Evolutionary conservation across 176 grass and related monocot genomes (phyloP), one percentile per base, ranked within the genome.

Genomic region (Chrysopogon serrulatus): DNA sequence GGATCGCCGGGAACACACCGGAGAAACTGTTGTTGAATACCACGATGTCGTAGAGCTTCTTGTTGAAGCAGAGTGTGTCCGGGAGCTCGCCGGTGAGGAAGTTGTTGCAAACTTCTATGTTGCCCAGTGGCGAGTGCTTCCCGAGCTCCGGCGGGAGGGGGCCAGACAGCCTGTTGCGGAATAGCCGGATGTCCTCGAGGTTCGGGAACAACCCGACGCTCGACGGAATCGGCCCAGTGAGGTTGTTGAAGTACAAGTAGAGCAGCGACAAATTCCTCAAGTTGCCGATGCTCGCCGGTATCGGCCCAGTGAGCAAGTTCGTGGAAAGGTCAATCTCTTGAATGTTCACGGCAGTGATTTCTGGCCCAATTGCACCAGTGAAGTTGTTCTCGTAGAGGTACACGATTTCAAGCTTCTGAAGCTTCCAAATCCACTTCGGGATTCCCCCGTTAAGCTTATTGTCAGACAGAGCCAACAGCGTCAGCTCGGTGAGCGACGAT

Each of bases 11-110:
- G 27, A 91, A 47, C 60, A 7, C 14, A 8, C 79, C 86, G 0
- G 68, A 57, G 31, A 94, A 76, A 8, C 54, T 83, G 43, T 94
- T 93, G 77, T 88, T 82, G 83, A 76, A 90, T 3, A 88, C 48
- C 2, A 80, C 59, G n/a, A 88, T 19, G 23, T 69, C 33, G 6
- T 8, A 73, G 18, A 94, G 82, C 40, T 12, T 10, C 27, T 63
- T 40, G 19, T 76, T 74, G 37, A 19, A 31, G 43, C 92, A 90
- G 11, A 94, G 77, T 0, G 84, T 40, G 8, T 77, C 8, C 5
- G 88, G 88, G 10, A 94, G 45, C 68, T 67, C 5, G 23, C 92
- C 92, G 24, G 34, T 72, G 47, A 94, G 19, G 3, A 9, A 24
- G 41, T 94, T 94, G 66, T 84, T 26, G 77, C 5, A 3, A 27